Evolutionary conservation across 495 filamentous ascomycete species (phyloP), one percentile per base, ranked within the genome.

Genomic region (Daldinia caldariorum): DNA sequence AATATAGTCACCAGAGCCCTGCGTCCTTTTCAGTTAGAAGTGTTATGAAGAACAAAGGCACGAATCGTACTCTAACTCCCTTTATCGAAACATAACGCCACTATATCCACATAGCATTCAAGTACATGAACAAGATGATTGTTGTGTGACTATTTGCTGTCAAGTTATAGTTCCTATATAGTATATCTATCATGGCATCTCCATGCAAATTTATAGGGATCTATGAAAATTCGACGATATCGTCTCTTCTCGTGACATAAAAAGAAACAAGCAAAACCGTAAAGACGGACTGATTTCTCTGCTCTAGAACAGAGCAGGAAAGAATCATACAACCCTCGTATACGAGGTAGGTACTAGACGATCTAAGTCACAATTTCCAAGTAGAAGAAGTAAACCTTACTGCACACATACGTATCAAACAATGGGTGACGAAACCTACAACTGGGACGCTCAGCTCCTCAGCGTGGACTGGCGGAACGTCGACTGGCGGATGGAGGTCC

Each of bases 361-460:
- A 47, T n/a, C n/a, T 47, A 47, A 47, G 5, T 4, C 16, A 22
- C 4, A 22, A 3, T 9, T 47, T 18, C 18, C 9, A 47, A 47
- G 16, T 22, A 47, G 16, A 8, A n/a, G 20, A 47, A 7, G 18
- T 47, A 47, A 20, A 47, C 16, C 2, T 10, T 47, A 7, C 7
- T 43, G 3, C 34, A 35, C 5, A 26, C 34, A 35, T 3, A 1
- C 2, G 6, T 35, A 35, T 7, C 34, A 35, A 2, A 20, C 43
- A 47, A 51, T 51, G 10, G 2, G 5, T 4, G 31, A 29, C 2
- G 1, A 31, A 0, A 31, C 0, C 9, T 41, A 12, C 26, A 43
- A 66, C 55, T 66, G 63, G 63, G 45, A 59, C 3, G 3, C 3
- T 8, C 0, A 6, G 22, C 34, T 66, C 18, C 55, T 66, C 8